phyloP scores from a whole-genome alignment of 768 basidiomycete species.

The Boletus tylopilopsis region DNA sequence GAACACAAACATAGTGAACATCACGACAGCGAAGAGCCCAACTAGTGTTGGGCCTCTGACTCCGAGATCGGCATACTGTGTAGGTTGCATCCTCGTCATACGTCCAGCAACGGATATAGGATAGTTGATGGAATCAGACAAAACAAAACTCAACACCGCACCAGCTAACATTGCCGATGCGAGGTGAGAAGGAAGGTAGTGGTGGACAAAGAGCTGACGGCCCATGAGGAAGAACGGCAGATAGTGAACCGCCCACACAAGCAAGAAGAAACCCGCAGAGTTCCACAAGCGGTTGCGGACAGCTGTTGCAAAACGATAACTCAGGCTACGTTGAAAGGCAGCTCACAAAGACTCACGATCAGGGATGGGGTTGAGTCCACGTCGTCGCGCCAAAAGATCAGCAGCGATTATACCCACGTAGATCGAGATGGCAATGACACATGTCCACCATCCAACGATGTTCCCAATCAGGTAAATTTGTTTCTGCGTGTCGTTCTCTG shows the following conservation, averaged over 20 bases:
- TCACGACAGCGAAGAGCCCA: conserved; percentile 49
- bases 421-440: conserved; percentile 79
- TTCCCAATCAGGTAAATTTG: conserved; percentile 98
- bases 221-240: conserved; percentile 97
- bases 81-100: conserved; percentile 48
- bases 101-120: conserved; percentile 79
- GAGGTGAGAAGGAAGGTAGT: conserved; percentile 96
- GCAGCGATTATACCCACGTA: conserved; percentile 89
- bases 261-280: conserved; percentile 91
- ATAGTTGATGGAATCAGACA: conserved; percentile 89
- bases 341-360: conserved; percentile 57
- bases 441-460: conserved; percentile 91
- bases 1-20: conserved; percentile 69
- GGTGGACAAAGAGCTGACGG: conserved; percentile 95
- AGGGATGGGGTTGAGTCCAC: conserved; percentile 81
- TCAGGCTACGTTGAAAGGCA: neutral
- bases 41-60: conserved; percentile 68
- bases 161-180: conserved; percentile 91
- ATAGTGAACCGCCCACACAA: conserved; percentile 95
- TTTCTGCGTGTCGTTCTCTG: conserved; percentile 73
- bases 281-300: conserved; percentile 94
- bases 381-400: conserved; percentile 82
- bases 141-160: conserved; percentile 83
- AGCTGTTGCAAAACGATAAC: conserved; percentile 46
- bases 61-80: conserved; percentile 70